Evolutionary conservation across 148 eudicot genomes (phyloP), one percentile per base, ranked within the genome.

Genomic region (Heliamphora exappendiculata): DNA sequence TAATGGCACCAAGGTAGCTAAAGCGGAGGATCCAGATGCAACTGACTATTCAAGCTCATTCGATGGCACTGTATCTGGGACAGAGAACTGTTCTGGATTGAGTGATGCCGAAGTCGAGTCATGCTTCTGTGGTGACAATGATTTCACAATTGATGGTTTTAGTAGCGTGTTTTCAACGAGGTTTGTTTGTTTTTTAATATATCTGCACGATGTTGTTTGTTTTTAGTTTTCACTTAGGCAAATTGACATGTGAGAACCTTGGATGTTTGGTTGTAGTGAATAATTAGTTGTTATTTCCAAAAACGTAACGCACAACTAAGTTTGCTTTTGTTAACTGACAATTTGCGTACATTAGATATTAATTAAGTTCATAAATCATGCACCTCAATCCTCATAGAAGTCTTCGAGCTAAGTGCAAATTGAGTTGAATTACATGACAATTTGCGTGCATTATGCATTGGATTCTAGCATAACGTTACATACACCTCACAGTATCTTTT

Each of bases 21-120:
- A 82, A 34, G 74, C 59, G 44, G 86, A 77, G 49, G 97, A 94
- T 78, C 85, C 91, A 13, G 87, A 94, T 79, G 97, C 88, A 80
- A 94, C 98, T 22, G 98, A 94, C 78, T 86, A 90, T 81, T 94
- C 98, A 34, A 94, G 92, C 80, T 94, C 98, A 75, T 94, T 94
- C 84, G 96, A 86, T 65, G 91, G 86, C 73, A 89, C 97, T 37
- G 22, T 81, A 50, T 92, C 98, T 55, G 85, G 86, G 83, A 80
- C 87, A 78, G 92, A 86, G 68, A 82, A 81, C 76, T 75, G 58
- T 72, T 86, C 96, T 62, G 87, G 86, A 37, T 53, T 85, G 24
- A 92, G 97, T 81, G 98, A 94, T 75, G 89, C 85, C 60, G 97
- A 94, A 86, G 97, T 90, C 53, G 93, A 94, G 75, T 94, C 98